These are phyloP conservation scores for Auriscalpium microsporum DNA, from an alignment of 768 basidiomycete species.

Conservation along the genomic window DNA sequence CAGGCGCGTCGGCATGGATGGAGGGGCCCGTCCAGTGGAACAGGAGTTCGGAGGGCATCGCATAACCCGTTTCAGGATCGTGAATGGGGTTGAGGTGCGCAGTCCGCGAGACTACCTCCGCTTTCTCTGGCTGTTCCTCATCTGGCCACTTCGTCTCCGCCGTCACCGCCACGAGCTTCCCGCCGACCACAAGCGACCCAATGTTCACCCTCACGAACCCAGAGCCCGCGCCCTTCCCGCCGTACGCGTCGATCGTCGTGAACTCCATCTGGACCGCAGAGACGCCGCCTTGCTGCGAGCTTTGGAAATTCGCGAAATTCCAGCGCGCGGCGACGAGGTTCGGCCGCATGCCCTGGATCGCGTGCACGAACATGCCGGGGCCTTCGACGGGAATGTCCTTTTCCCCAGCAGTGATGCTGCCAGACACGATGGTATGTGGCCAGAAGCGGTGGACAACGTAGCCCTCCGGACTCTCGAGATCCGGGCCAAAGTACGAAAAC, in stretches of 20 bases:
- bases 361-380: conserved; percentile 84
- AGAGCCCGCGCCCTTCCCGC: conserved; percentile 69
- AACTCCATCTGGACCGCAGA: conserved; percentile 96
- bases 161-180: conserved; percentile 68
- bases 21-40: conserved; percentile 78
- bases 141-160: conserved; percentile 74
- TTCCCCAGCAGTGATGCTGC: conserved; percentile 62
- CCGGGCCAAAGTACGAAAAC: conserved; percentile 76
- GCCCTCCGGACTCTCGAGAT: conserved; percentile 62
- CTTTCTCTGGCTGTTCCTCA: conserved; percentile 37
- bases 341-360: conserved; percentile 97
- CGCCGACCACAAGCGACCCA: conserved; percentile 75
- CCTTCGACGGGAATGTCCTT: conserved; percentile 49
- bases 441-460: conserved; percentile 90
- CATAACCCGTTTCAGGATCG: conserved; percentile 80
- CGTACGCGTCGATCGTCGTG: conserved; percentile 72
- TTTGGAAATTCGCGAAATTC: conserved; percentile 95
- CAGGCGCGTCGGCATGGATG: conserved; percentile 41
- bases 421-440: conserved; percentile 58
- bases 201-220: conserved; percentile 82
- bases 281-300: conserved; percentile 59
- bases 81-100: conserved; percentile 48
- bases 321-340: conserved; percentile 87
- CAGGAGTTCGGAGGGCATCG: conserved; percentile 54
- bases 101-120: conserved; percentile 53